These are phyloP conservation scores for Xylaria venustula DNA, from an alignment of 495 filamentous ascomycete species.

Conservation along the genomic window DNA sequence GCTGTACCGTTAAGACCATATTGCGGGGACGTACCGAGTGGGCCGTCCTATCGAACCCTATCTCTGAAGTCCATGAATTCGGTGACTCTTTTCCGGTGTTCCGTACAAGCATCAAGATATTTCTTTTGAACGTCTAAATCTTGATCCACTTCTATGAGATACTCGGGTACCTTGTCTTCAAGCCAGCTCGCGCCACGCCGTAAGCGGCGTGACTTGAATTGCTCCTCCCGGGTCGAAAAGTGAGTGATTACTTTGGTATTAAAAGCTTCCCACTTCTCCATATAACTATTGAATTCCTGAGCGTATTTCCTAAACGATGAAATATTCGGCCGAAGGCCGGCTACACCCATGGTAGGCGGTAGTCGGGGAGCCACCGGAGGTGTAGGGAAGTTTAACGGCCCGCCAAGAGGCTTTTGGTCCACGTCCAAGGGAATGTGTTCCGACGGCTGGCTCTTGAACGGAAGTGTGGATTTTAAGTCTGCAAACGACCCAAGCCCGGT, in stretches of 20 bases:
- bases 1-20: not conserved
- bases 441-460: slow-evolving; percentile 67
- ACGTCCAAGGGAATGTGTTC: slow-evolving; percentile 38
- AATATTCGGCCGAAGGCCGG: slow-evolving; percentile 40
- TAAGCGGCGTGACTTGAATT: slow-evolving; percentile 47
- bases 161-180: slow-evolving; percentile 31
- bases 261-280: slow-evolving; percentile 66
- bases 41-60: slow-evolving; percentile 10
- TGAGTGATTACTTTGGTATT: slow-evolving; percentile 64
- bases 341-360: slow-evolving; percentile 33
- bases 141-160: slow-evolving; percentile 14
- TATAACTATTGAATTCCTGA: slow-evolving; percentile 62
- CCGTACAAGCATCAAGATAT: slow-evolving; percentile 6
- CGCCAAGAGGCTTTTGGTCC: slow-evolving; percentile 24
- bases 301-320: slow-evolving; percentile 61
- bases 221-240: slow-evolving; percentile 61
- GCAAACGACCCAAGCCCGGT: slow-evolving; percentile 62
- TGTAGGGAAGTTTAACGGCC: slow-evolving; percentile 56
- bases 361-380: slow-evolving; percentile 58
- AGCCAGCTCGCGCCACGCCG: slow-evolving; percentile 38
- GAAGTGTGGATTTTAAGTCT: slow-evolving; percentile 66
- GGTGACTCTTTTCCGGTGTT: slow-evolving; percentile 10
- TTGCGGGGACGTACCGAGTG: not conserved
- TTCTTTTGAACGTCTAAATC: slow-evolving; percentile 15
- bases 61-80: slow-evolving; percentile 13